Percentiles rank a stretch among this genome's conserved stretches.
phyloP scores from a whole-genome alignment of 805 yeast species.

The Kuraishia borneana region DNA sequence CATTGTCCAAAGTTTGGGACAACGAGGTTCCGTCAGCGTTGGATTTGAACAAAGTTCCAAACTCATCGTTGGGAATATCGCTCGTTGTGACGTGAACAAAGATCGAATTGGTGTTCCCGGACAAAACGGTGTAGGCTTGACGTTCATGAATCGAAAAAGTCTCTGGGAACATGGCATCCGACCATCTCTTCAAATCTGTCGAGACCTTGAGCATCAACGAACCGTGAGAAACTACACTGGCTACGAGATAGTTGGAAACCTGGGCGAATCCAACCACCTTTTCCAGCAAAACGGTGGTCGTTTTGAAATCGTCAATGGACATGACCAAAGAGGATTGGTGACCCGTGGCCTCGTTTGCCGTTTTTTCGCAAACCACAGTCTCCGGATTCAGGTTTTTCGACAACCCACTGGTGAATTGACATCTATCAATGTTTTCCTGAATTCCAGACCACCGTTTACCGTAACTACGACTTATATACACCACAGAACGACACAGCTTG shows the following conservation, averaged over 20 bases:
- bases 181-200: constrained; percentile 59
- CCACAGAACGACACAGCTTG: constrained; percentile 40
- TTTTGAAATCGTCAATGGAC: constrained; percentile 38
- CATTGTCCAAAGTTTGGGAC: constrained; percentile 51
- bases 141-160: constrained; percentile 43
- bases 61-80: constrained; percentile 32
- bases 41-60: constrained; percentile 71
- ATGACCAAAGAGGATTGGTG: constrained; percentile 26
- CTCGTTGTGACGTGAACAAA: constrained; percentile 72
- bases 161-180: constrained; percentile 69
- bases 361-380: constrained; percentile 50
- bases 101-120: constrained; percentile 55
- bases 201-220: constrained; percentile 61
- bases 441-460: constrained; percentile 46
- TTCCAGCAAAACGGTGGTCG: constrained; percentile 30
- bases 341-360: constrained; percentile 22
- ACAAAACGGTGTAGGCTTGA: constrained; percentile 66
- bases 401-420: constrained; percentile 54
- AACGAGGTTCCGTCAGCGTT: constrained; percentile 83
- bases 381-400: constrained; percentile 29
- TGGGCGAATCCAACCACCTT: constrained; percentile 60
- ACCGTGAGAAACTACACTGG: constrained; percentile 45
- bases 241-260: constrained; percentile 58
- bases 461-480: constrained; percentile 51
- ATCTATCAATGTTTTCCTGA: constrained; percentile 31